Evolutionary conservation across 192 early-diverging fungal species (phyloP), one percentile per base, ranked within the genome.

Genomic region (Chytriomyces sp.): DNA sequence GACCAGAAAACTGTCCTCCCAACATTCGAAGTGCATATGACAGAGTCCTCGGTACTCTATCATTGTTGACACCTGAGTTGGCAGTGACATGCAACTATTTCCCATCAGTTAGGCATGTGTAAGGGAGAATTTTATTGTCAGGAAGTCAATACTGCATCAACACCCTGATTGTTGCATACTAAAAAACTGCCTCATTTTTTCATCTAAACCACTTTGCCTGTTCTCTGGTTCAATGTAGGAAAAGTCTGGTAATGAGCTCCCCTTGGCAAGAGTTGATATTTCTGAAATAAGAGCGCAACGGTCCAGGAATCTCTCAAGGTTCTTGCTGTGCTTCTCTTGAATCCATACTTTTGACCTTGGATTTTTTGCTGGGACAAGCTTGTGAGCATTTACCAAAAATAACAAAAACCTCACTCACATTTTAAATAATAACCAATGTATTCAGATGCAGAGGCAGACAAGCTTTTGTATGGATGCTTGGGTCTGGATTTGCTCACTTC

Each of bases 381-480:
- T 5, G 5, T 53, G 45, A 13, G 23, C n/a, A 6, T 53, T 61
- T 63, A 10, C n/a, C 7, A 23, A 1, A 67, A 65, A 43, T 35
- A 16, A 8, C 35, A 28, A 0, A 44, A 16, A 45, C 6, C 0
- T 2, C 69, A 8, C 57, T 10, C 67, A 87, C 87, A 82, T 87
- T 86, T 87, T n/a, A 90, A 69, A 46, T 83, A 85, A 2, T 89
- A 50, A 18, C 77, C 87, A 4, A 90, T 10, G 74, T 82, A 90
- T 68, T 87, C 80, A 53, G 78, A 60, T 11, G 89, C 89, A 44
- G 82, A 85, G 26, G 6, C 67, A 28, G 61, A 61, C 23, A 88
- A 63, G 23, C 46, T 71, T 67, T 80, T 82, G 76, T 80, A 90
- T 3, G 89, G 89, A 73, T 83, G 77, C 69, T 89, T 89, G 10